Base-by-base conservation (phyloP, 2,329 filamentous ascomycete genomes). In the Emmonsiellopsis sp. region DNA sequence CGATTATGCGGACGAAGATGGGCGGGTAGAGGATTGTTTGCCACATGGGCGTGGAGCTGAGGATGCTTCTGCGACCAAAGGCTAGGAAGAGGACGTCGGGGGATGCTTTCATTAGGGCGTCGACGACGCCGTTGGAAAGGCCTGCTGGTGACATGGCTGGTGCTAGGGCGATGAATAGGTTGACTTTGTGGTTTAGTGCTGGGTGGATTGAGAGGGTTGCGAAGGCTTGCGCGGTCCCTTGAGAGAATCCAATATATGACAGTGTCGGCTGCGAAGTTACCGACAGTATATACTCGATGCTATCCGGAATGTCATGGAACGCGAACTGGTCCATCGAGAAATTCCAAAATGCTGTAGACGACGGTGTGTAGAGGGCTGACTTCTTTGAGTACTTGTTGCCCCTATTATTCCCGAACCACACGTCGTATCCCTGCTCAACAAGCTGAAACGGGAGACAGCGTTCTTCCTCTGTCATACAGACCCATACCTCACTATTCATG, bases 341-440 rank as follows among this genome's bases (percentile, higher is more conserved):
- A 68, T 96, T 86, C 93, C 93, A 98, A 69, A 98, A 98, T 11
- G 82, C 77, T 39, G 79, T 74, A 2, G 87, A 85, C 0, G 82
- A 85, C 0, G 93, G 91, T 0, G 88, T 85, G 57, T 77, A 76
- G 55, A 85, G 79, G 50, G 91, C 82, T 2, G 85, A 91, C 72
- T 98, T 98, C 71, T 97, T 98, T 45, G 90, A 95, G 73, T 98
- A 98, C 68, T 98, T 98, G 78, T 98, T 98, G 49, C 93, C 93
- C 37, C 93, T 85, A 65, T 98, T 98, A 70, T 98, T 98, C 49
- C 93, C 93, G 57, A 98, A 78, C 88, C 93, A 98, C 59, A 97
- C 92, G 74, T 98, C 93, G 63, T 94, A 98, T 2, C 93, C 93
- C 63, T 82, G 81, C 64, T 96, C 89, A 0, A 95, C 89, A 43